Evolutionary conservation across 2,329 filamentous ascomycete species (phyloP).

Genomic region (Scedosporium aurantiacum): DNA sequence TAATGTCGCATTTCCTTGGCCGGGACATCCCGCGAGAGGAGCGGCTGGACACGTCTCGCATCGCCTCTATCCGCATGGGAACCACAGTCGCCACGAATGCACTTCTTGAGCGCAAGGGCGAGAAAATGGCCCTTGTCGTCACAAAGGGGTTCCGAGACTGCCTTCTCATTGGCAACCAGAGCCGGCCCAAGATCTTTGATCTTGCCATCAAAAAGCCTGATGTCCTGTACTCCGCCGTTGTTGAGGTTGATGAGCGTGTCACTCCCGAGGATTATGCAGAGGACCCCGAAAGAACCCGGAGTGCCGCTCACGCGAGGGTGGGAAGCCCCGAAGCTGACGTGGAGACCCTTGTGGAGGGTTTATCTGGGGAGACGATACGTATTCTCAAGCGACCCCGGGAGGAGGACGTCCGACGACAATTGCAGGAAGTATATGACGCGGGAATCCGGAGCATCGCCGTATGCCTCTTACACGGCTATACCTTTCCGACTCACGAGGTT

Average conservation of each 20-base stretch:
- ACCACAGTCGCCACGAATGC: conserved; percentile 93
- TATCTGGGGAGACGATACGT: conserved; percentile 58
- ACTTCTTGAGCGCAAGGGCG: conserved; percentile 78
- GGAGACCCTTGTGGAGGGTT: conserved; percentile 52
- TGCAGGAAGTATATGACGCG: conserved; percentile 49
- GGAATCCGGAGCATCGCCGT: conserved; percentile 77
- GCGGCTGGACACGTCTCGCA: conserved; percentile 67
- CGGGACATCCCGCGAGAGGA: conserved; percentile 70
- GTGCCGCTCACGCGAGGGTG: conserved; percentile 41
- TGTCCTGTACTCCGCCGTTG: conserved; percentile 70
- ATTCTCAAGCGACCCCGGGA: conserved; percentile 51
- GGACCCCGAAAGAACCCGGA: conserved; percentile 55
- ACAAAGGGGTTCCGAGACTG: conserved; percentile 84
- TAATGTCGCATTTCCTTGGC: conserved; percentile 66
- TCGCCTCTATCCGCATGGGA: conserved; percentile 90
- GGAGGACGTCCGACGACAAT: conserved; percentile 38
- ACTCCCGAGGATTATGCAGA: conserved; percentile 89
- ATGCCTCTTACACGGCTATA: conserved; percentile 86
- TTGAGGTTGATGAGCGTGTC: conserved; percentile 87
- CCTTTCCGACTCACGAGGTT: conserved; percentile 77
- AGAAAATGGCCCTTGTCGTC: conserved; percentile 76
- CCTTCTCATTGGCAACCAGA: conserved; percentile 82
- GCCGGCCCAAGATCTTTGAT: conserved; percentile 81
- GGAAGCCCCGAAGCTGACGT: conserved; percentile 34
- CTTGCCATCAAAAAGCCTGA: conserved; percentile 79